Percentiles rank a stretch among this genome's conserved stretches.
Conservation (phyloP, 352 stramenopile species). For the Phytophthora pluvialis region DNA sequence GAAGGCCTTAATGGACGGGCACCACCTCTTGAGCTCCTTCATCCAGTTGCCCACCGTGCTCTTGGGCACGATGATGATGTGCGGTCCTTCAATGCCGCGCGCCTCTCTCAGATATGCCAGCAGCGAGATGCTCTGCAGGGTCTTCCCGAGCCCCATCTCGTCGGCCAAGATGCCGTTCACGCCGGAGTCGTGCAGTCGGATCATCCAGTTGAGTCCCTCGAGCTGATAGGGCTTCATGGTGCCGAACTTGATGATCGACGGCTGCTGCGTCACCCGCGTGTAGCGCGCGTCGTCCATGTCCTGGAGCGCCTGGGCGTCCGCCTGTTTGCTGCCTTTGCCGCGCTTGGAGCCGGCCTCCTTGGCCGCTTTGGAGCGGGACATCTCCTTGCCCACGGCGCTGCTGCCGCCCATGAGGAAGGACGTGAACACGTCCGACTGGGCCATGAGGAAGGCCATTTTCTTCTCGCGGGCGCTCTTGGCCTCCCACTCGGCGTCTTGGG, state of each 20-base stretch:
- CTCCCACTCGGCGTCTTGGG: slow-evolving; percentile 56
- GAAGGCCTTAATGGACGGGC: slow-evolving; percentile 92
- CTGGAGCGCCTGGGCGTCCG: slow-evolving; percentile 68
- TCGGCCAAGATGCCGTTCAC: slow-evolving; percentile 89
- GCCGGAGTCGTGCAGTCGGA: slow-evolving; percentile 93
- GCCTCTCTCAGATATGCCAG: slow-evolving; percentile 96
- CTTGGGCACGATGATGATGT: slow-evolving; percentile 98
- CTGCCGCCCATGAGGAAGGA: slow-evolving; percentile 88
- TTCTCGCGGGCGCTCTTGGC: slow-evolving; percentile 63
- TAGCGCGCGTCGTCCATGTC: slow-evolving; percentile 86
- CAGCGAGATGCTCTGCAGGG: slow-evolving; percentile 98
- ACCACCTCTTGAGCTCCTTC: slow-evolving; percentile 98
- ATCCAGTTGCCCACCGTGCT: slow-evolving; percentile 99
- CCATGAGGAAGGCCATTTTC: slow-evolving; percentile 91
- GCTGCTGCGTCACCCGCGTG: slow-evolving; percentile 84
- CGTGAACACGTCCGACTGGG: slow-evolving; percentile 89
- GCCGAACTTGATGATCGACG: slow-evolving; percentile 83
- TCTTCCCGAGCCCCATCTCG: slow-evolving; percentile 94
- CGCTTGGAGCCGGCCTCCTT: slow-evolving; percentile 58
- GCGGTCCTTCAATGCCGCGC: slow-evolving; percentile 93
- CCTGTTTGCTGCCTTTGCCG: slow-evolving; percentile 71
- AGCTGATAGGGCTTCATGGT: slow-evolving; percentile 91
- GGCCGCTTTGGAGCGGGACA: slow-evolving; percentile 57
- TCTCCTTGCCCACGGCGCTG: slow-evolving; percentile 78
- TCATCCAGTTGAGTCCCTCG: slow-evolving; percentile 92